phyloP scores from a whole-genome alignment of 2,329 filamentous ascomycete species.

The Dactylellina leptospora region DNA sequence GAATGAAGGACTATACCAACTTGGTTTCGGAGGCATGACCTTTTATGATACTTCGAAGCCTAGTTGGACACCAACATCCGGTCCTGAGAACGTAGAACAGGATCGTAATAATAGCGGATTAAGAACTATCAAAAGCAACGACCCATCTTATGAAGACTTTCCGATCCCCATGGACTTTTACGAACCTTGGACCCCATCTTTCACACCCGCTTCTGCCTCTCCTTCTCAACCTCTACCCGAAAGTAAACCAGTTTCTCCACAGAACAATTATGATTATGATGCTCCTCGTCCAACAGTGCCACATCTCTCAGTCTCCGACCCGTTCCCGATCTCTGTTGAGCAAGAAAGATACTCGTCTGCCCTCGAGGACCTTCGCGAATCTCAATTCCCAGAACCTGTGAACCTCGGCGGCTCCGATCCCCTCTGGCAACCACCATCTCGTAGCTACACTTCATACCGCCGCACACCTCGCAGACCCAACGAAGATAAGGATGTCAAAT shows the following conservation, averaged over 20 bases:
- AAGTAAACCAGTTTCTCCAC: neutral
- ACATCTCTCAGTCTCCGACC: constrained; percentile 39
- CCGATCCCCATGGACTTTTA: constrained; percentile 47
- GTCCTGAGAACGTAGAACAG: constrained; percentile 19
- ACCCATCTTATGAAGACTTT: constrained; percentile 35
- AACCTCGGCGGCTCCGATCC: constrained; percentile 41
- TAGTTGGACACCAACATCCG: constrained; percentile 27
- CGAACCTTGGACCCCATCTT: constrained; percentile 37
- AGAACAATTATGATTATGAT: neutral
- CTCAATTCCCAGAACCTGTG: constrained; percentile 41
- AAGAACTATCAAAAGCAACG: constrained; percentile 19
- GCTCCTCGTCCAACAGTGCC: constrained; percentile 23
- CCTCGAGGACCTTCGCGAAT: constrained; percentile 33
- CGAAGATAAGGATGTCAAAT: constrained; percentile 15
- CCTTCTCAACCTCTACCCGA: neutral
- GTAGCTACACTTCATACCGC: constrained; percentile 34
- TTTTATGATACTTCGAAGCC: constrained; percentile 47
- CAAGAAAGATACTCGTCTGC: constrained; percentile 36
- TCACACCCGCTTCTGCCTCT: constrained; percentile 16
- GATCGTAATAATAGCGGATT: constrained; percentile 36
- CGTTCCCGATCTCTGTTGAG: constrained; percentile 47
- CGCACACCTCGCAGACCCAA: constrained; percentile 18
- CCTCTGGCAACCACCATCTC: constrained; percentile 26
- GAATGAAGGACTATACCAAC: constrained; percentile 16
- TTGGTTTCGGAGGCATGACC: constrained; percentile 30